Evolutionary conservation across 2,329 filamentous ascomycete species (phyloP), one percentile per base, ranked within the genome.

Genomic region (Pyricularia pennisetigena): DNA sequence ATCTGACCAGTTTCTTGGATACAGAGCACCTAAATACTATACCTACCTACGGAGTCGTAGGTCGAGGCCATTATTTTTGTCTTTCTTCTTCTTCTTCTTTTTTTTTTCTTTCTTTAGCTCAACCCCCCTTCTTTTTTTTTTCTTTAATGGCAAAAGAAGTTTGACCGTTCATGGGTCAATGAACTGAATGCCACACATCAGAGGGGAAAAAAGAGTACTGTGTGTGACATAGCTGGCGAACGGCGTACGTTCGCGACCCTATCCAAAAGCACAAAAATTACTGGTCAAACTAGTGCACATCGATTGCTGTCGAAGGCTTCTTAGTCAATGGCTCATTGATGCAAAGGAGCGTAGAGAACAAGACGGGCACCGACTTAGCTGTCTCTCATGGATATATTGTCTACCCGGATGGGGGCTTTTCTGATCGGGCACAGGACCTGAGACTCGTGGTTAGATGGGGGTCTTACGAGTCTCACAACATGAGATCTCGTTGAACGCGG

Each of bases 371-470:
- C n/a, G 26, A 12, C n/a, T 4, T 61, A 26, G 26, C 24, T 26
- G 57, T 61, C 57, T 61, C 57, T 26, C 23, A 61, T 61, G 57
- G 57, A 26, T 26, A 61, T 61, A 24, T 61, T 61, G 57, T 16
- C n/a, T 61, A 61, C 16, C 32, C 64, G 64, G 24, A 49, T 49
- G 64, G 32, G 26, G 64, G 64, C 64, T 65, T 35, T 65, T 65
- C 35, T 65, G 64, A 65, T 65, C 64, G 64, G 35, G 41, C 64
- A 65, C 64, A 65, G 54, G 64, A 65, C 64, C 64, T 49, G 64
- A 65, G 64, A 65, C 30, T 65, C 64, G 41, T 65, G n/a, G 64
- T 35, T 65, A 41, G 64, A 65, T 41, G 32, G 30, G 32, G 41
- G 64, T 65, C 30, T 65, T 28, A 65, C 32, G n/a, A 35, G 32